A percentile compares a stretch with the other conserved stretches of the same genome.
phyloP scores from a whole-genome alignment of 2,329 filamentous ascomycete genomes.

The Corniculantispora saksenae region DNA sequence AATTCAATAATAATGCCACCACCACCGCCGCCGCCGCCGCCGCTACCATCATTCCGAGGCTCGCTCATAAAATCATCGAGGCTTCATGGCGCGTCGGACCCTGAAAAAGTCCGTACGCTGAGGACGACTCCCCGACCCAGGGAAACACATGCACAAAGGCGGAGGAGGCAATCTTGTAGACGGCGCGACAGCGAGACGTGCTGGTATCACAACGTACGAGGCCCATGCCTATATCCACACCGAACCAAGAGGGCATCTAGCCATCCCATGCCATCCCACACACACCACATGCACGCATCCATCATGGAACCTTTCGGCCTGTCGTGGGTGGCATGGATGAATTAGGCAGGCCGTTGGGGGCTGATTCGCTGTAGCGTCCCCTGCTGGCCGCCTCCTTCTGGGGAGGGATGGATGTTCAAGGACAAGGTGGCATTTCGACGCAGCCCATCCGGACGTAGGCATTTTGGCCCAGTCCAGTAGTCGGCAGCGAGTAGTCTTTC shows the following conservation, averaged over 20 bases:
- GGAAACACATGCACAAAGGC: not conserved
- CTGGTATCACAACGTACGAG: not conserved
- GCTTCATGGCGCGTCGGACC: not conserved
- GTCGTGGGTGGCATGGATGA: not conserved
- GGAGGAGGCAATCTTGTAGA: not conserved
- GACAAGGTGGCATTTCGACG: constrained; percentile 4
- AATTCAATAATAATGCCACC: no score
- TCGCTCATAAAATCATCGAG: no score
- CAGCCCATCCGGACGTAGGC: no score
- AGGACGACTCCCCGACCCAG: not conserved
- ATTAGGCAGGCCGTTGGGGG: constrained; percentile 17
- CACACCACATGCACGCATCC: not conserved
- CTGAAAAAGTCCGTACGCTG: not conserved
- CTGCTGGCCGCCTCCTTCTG: not conserved
- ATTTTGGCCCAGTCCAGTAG: no score
- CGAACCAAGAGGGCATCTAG: not conserved
- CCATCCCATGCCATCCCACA: not conserved
- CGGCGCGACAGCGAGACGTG: no score
- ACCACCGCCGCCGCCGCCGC: not conserved
- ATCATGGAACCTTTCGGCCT: not conserved
- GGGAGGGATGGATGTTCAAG: not conserved
- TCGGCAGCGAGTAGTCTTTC: no score
- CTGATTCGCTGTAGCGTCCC: not conserved
- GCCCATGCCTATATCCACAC: not conserved
- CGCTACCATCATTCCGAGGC: not conserved